Base-by-base conservation (phyloP, 192 early-diverging fungal species). In the Pilaira anomala region DNA sequence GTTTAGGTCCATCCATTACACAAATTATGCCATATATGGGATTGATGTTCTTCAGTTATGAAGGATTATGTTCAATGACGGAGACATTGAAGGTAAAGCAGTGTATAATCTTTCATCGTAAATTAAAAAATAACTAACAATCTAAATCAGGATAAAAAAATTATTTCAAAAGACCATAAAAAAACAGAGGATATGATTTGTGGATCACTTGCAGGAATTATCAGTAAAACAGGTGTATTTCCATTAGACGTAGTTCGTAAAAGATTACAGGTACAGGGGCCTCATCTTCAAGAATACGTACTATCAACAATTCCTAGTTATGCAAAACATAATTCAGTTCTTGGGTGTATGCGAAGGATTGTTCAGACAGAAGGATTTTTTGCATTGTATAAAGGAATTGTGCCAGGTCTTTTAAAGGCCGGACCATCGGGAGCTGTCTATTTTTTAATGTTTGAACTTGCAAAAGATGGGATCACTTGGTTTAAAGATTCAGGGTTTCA, bases 11-110 rank as follows among this genome's bases (percentile, higher is more conserved):
- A 6, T 83, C 93, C 7, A 74, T 91, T 24, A 69, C 88, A 16
- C 92, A 94, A 74, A 93, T 98, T 28, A 88, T 93, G 69, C 96
- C 96, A 18, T 94, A 95, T 59, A 95, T 96, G 91, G 93, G 93
- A 21, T 78, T 94, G 9, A 87, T 93, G 78, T 98, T 98, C 80
- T 85, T 83, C 44, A 84, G 80, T 40, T 89, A 92, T 69, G 83
- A 87, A 46, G 65, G 68, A 16, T 71, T 91, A 56, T 85, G 78
- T 18, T 69, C 72, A 0, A 51, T 30, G 60, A 77, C 78, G 36
- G 21, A 53, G 48, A 65, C 55, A 66, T 55, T 78, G 24, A 75
- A 67, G 74, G 68, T 83, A 67, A n/a, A n/a, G n/a, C n/a, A n/a
- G n/a, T n/a, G n/a, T n/a, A n/a, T n/a, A n/a, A n/a, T n/a, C n/a